These are phyloP conservation scores for Backusella circina DNA, from an alignment of 192 early-diverging fungal species.

Conservation along the genomic window DNA sequence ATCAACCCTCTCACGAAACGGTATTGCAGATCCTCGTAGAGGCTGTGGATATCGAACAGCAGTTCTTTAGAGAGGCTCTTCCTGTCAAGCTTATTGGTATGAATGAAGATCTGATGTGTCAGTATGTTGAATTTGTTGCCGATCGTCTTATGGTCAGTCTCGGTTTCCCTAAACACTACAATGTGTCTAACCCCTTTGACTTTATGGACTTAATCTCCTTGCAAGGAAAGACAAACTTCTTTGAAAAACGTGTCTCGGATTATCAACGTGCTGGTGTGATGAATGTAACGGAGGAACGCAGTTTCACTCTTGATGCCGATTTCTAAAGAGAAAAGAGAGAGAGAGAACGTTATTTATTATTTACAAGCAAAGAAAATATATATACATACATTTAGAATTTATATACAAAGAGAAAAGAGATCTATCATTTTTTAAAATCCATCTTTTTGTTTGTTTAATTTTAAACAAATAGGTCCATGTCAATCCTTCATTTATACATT, in stretches of 20 bases:
- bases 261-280: slow-evolving; percentile 91
- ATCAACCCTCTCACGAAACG: slow-evolving; percentile 62
- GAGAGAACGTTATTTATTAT: neutral
- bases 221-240: slow-evolving; percentile 98
- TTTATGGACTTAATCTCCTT: slow-evolving; percentile 98
- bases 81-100: slow-evolving; percentile 90
- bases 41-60: slow-evolving; percentile 90
- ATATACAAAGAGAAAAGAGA: no score
- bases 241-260: slow-evolving; percentile 92
- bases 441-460: no score
- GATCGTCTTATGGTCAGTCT: slow-evolving; percentile 89
- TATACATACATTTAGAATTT: no score
- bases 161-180: slow-evolving; percentile 81
- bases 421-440: no score
- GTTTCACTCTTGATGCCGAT: slow-evolving; percentile 73
- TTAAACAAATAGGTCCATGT: no score
- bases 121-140: slow-evolving; percentile 98
- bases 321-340: slow-evolving; percentile 40
- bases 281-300: slow-evolving; percentile 57
- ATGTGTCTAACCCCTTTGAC: slow-evolving; percentile 88
- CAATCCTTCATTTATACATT: no score
- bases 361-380: no score
- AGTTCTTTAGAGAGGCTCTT: slow-evolving; percentile 88
- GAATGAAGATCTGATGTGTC: slow-evolving; percentile 89
- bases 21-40: slow-evolving; percentile 71